These are phyloP conservation scores for Platismatia glauca DNA, from an alignment of 495 filamentous ascomycete genomes.

Conservation along the genomic window DNA sequence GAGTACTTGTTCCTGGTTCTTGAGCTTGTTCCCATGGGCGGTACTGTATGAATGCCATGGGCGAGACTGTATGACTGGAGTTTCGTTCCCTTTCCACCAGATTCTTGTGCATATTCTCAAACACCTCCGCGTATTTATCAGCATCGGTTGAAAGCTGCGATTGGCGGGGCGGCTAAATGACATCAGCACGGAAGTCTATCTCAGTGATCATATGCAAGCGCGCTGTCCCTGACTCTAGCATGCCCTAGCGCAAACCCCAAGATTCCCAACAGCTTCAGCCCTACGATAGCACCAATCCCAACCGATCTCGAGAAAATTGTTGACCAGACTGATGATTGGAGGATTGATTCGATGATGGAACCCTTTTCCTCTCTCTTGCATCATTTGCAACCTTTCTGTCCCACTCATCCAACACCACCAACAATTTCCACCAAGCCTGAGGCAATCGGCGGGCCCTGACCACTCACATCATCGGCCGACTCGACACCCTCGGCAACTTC, in stretches of 20 bases:
- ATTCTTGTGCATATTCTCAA: too few relatives aligned
- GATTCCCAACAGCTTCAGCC: slow-evolving; percentile 1
- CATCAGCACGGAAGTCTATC: neutral
- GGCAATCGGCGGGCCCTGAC: neutral
- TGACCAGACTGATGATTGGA: neutral
- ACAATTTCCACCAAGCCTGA: neutral
- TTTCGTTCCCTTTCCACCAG: too few relatives aligned
- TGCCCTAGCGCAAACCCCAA: neutral
- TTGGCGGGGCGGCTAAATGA: neutral
- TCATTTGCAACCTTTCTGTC: neutral
- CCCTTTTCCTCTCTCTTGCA: neutral
- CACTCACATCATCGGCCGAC: neutral
- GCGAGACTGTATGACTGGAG: too few relatives aligned
- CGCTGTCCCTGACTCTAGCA: neutral
- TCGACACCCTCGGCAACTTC: neutral
- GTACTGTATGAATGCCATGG: too few relatives aligned
- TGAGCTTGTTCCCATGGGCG: too few relatives aligned
- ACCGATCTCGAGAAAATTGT: neutral
- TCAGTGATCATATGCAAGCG: neutral
- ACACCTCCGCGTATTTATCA: too few relatives aligned
- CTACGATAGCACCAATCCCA: neutral
- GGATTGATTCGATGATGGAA: neutral
- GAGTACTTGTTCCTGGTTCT: too few relatives aligned
- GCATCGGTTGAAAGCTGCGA: too few relatives aligned
- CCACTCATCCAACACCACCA: neutral